Base-by-base conservation (phyloP, 495 filamentous ascomycete genomes). In the Aspergillus coremiiformis region DNA sequence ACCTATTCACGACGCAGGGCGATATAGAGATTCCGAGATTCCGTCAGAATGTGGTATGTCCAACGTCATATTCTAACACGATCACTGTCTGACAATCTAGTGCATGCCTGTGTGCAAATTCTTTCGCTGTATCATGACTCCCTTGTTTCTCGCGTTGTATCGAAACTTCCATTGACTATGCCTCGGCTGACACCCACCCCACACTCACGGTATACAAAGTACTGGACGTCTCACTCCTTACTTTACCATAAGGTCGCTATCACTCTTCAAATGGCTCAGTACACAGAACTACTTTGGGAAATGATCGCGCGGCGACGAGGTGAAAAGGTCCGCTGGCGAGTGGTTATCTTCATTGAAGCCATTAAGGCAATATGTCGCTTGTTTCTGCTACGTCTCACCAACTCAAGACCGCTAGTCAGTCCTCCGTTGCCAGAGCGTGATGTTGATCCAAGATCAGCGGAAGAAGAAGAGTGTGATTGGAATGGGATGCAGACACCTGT, bases 81-180 rank as follows among this genome's bases (percentile, higher is more conserved):
- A 19, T 14, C 22, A 44, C 23, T 48, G 27, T 21, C 48, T 54
- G 47, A 52, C 37, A 35, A 44, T 56, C 12, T 39, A 81, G 78
- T 97, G 17, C 90, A 98, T 60, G 89, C 85, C 35, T 81, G 82
- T 51, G 84, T 96, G 27, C 89, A 95, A 61, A 77, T 98, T 11
- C 79, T 98, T 51, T 91, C 92, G 10, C 78, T 96, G 52, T 96
- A 96, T 70, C 91, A 97, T 76, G 91, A 97, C 67, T 81, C 84
- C 32, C 82, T 98, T 35, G 88, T 98, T 21, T 79, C 83, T 45
- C 78, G 81, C 58, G 83, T 85, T 21, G 58, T 80, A 49, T 73
- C 69, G 66, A 57, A 65, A 69, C 57, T 77, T 62, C 62, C 77
- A 59, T 69, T 56, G 41, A 67, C 57, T 54, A 66, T 66, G 64